These are phyloP conservation scores for Komagataea norvegica DNA, from an alignment of 1,139 yeast genomes.

Conservation along the genomic window DNA sequence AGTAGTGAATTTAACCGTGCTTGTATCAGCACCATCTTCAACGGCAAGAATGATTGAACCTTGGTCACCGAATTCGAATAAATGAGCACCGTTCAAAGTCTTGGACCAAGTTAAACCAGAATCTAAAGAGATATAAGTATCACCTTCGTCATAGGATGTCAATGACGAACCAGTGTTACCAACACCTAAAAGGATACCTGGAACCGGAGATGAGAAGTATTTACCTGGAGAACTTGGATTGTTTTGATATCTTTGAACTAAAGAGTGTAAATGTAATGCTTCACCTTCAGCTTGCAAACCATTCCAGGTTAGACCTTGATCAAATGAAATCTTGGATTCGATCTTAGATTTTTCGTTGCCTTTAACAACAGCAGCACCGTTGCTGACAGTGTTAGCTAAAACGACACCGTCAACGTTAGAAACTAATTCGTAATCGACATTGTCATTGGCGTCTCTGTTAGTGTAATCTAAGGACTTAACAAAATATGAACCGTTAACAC, in stretches of 20 bases:
- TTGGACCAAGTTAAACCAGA: conserved; percentile 71
- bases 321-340: conserved; percentile 45
- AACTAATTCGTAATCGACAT: conserved; percentile 43
- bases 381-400: conserved; percentile 42
- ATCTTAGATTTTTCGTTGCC: neutral
- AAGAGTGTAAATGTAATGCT: conserved; percentile 17
- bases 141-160: conserved; percentile 28
- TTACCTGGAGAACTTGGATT: conserved; percentile 22
- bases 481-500: conserved; percentile 51
- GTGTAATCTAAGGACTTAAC: conserved; percentile 43
- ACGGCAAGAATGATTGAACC: conserved; percentile 71
- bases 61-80: conserved; percentile 69
- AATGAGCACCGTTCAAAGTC: conserved; percentile 51
- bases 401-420: conserved; percentile 65
- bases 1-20: conserved; percentile 49
- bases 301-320: conserved; percentile 66
- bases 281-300: conserved; percentile 41
- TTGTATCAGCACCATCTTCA: conserved; percentile 31
- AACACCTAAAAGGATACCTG: conserved; percentile 63
- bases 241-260: conserved; percentile 19
- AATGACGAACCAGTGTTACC: conserved; percentile 47
- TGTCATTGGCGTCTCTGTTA: conserved; percentile 34
- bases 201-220: conserved; percentile 53
- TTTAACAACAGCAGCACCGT: conserved; percentile 24
- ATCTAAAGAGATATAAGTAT: conserved; percentile 68